Base-by-base conservation (phyloP, 1,284 basidiomycete species). In the Austropuccinia psidii region DNA sequence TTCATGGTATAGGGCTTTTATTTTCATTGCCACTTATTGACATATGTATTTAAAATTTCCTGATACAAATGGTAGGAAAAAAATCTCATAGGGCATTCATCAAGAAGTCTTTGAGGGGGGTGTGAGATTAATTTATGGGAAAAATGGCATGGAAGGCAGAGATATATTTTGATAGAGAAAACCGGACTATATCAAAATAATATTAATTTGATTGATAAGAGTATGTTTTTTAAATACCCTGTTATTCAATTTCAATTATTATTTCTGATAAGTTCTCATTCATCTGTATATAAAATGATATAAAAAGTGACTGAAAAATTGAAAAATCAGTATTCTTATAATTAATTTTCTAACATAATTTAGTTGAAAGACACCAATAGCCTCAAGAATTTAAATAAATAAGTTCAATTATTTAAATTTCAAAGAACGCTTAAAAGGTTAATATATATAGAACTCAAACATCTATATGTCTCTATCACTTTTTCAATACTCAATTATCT, bases 351-450 rank as follows among this genome's bases (percentile, higher is more conserved):
- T n/a, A n/a, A n/a, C n/a, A n/a, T n/a, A n/a, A n/a, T n/a, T n/a
- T n/a, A n/a, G n/a, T n/a, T n/a, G n/a, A n/a, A 67, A 54, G 49
- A n/a, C 47, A 1, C 64, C 47, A 35, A 35, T 33, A 2, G 27
- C 64, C 1, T 33, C 39, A 15, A 41, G 21, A 21, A 15, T 9
- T 8, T 27, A 35, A 4, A 67, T 54, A n/a, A 27, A 24, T 4
- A 37, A 52, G 15, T 67, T 67, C 15, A 67, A 55, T 29, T 67
- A 67, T 15, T 67, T 47, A n/a, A n/a, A n/a, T n/a, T n/a, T n/a
- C n/a, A n/a, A n/a, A n/a, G n/a, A n/a, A n/a, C n/a, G n/a, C n/a
- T n/a, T n/a, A n/a, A n/a, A n/a, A n/a, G n/a, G n/a, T n/a, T n/a
- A n/a, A n/a, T n/a, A n/a, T n/a, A n/a, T n/a, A n/a, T n/a, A n/a